Evolutionary conservation across 2,329 filamentous ascomycete species (phyloP), one percentile per base, ranked within the genome.

Genomic region (Samsoniella hepiali): DNA sequence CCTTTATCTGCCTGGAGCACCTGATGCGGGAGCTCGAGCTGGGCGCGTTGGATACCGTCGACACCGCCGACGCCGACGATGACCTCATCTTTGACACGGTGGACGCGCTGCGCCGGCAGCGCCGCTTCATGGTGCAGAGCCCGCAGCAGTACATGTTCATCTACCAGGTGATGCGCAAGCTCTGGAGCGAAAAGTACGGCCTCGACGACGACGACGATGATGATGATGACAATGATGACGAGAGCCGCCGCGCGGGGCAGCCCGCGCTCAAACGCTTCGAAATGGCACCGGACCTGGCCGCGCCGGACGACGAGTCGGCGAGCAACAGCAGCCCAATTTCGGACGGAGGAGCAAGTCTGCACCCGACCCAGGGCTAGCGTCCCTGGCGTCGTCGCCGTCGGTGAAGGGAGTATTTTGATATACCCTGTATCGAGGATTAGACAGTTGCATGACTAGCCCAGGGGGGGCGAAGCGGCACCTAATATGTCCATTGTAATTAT

Each of bases 1-100:
- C 95, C 0, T 99, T 98, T 73, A 97, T 99, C 70, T 90, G 92
- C 1, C 84, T 99, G n/a, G 95, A 98, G 76, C 92, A 96, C 75
- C 84, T 99, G 32, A 82, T 96, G 67, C 84, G 88, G 42, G 92
- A 97, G 75, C 82, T 98, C 10, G 87, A 91, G 32, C 84, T 87
- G 6, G 94, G 93, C 57, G 82, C 87, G 29, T 77, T 96, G 57
- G 78, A 77, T 64, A 77, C 81, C 61, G 69, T 70, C 15, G 58
- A 67, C 45, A 64, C 68, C 38, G 70, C 75, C 32, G 53, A 61
- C 58, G 62, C 66, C 31, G 59, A 67, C 15, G 32, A 67, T 0
- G 93, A 97, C 70, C 84, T 89, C 3, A 83, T 99, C 47, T 91
- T 88, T 68, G 83, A 90, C 22, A 90, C 90, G 0, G 93, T 99